A percentile compares a stretch with the other conserved stretches of the same genome.
phyloP scores from a whole-genome alignment of 108 stramenopile genomes.

The Chaetoceros muelleri region DNA sequence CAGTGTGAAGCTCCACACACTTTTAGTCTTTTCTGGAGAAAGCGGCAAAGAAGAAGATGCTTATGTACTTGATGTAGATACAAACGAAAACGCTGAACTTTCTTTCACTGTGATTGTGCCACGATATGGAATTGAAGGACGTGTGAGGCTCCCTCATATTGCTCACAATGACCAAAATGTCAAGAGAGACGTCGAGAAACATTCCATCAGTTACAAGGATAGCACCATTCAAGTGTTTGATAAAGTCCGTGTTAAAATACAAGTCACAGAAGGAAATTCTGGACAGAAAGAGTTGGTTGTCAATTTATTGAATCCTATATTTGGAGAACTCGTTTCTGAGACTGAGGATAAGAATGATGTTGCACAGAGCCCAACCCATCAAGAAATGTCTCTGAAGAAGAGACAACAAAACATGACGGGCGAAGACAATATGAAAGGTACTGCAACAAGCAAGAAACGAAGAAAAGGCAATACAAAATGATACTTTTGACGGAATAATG shows the following conservation, averaged over 20 bases:
- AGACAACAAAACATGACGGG: too few relatives aligned
- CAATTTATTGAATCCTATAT: constrained; percentile 45
- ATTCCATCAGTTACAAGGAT: constrained; percentile 44
- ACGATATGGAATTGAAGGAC: constrained; percentile 96
- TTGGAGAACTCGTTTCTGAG: constrained; percentile 3
- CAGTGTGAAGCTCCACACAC: constrained; percentile 86
- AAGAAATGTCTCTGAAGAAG: too few relatives aligned
- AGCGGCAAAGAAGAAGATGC: constrained; percentile 80
- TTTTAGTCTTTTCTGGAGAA: constrained; percentile 80
- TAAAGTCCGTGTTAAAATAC: constrained; percentile 74
- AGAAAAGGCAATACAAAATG: too few relatives aligned
- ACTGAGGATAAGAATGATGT: too few relatives aligned
- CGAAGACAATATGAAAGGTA: too few relatives aligned
- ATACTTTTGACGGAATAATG: too few relatives aligned
- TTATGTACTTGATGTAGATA: constrained; percentile 85
- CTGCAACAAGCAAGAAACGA: too few relatives aligned
- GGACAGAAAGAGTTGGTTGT: constrained; percentile 61
- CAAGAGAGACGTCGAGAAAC: constrained; percentile 42
- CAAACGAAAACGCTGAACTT: constrained; percentile 39
- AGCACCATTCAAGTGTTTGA: constrained; percentile 78
- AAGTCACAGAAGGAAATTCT: constrained; percentile 47
- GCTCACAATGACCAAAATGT: constrained; percentile 39
- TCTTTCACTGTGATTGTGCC: constrained; percentile 90
- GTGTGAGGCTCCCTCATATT: constrained; percentile 47
- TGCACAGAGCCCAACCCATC: too few relatives aligned